Conservation (phyloP, 2,329 filamentous ascomycete genomes). For the Exophiala aquamarina region DNA sequence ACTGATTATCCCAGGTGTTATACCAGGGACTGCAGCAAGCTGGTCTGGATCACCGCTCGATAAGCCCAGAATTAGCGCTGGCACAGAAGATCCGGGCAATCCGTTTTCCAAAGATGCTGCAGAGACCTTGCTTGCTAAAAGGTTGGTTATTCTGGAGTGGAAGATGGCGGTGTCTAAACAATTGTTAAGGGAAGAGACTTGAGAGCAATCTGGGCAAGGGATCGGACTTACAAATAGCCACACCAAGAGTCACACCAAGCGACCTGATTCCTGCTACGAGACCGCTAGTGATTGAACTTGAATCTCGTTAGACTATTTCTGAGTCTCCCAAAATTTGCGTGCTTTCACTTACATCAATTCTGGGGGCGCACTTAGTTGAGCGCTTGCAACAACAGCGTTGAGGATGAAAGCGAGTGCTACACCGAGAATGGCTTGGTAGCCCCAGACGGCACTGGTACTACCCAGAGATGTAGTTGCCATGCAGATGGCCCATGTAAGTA, state of each 20-base stretch:
- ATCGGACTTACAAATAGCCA: constrained; percentile 17
- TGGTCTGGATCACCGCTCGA: constrained; percentile 3
- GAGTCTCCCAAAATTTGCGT: neutral
- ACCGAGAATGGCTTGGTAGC: constrained; percentile 19
- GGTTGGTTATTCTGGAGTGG: constrained; percentile 13
- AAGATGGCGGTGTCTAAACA: constrained; percentile 19
- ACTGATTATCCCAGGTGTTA: constrained; percentile 16
- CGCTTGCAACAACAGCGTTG: constrained; percentile 12
- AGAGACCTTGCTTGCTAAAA: constrained; percentile 12
- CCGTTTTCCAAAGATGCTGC: constrained; percentile 15
- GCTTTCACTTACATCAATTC: constrained; percentile 15
- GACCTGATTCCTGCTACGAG: constrained; percentile 16
- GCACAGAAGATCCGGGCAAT: constrained; percentile 12
- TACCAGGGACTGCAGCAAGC: constrained; percentile 12
- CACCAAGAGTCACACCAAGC: constrained; percentile 16
- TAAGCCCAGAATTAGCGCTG: constrained; percentile 15
- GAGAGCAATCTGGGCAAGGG: neutral
- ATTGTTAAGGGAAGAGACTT: neutral
- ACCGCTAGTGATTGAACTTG: constrained; percentile 18
- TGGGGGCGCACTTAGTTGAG: constrained; percentile 19
- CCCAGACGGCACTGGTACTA: constrained; percentile 16
- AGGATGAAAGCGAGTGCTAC: constrained; percentile 15
- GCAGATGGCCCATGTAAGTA: constrained; percentile 6
- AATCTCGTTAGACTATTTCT: neutral
- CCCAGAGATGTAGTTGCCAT: constrained; percentile 15